Percentiles rank a stretch among this genome's conserved stretches.
Conservation (phyloP, 192 early-diverging fungal genomes). For the Coemansia asiatica region DNA sequence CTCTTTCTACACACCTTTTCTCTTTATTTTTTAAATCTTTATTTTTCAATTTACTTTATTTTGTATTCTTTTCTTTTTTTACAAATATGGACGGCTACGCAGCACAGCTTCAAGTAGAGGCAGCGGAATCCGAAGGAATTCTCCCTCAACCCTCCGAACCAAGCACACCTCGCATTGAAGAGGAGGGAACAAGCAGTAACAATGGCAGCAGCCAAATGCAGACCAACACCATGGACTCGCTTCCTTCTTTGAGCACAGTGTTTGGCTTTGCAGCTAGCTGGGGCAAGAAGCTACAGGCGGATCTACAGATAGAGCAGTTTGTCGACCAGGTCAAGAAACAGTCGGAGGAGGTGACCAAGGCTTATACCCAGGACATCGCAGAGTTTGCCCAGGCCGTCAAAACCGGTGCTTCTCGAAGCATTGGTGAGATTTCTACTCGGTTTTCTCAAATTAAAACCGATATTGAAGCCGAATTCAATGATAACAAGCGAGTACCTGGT, state of each 20-base stretch:
- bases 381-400: conserved; percentile 51
- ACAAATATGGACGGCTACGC: conserved; percentile 38
- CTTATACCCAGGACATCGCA: conserved; percentile 45
- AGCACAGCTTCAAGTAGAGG: conserved; percentile 36
- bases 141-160: conserved; percentile 13
- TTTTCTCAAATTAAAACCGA: conserved; percentile 34
- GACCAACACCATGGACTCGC: neutral
- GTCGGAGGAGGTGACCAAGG: conserved; percentile 42
- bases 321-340: conserved; percentile 52
- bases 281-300: conserved; percentile 38
- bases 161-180: neutral
- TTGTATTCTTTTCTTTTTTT: conserved; percentile 10
- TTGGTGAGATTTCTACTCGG: conserved; percentile 44
- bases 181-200: neutral
- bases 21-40: neutral
- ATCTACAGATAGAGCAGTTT: conserved; percentile 31
- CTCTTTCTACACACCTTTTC: too few species aligned
- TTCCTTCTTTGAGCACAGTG: conserved; percentile 31
- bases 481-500: neutral
- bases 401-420: conserved; percentile 31
- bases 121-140: conserved; percentile 47
- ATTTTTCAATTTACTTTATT: neutral
- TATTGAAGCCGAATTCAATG: conserved; percentile 15
- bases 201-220: neutral
- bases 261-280: conserved; percentile 48